Percentiles rank a stretch among this genome's conserved stretches.
phyloP scores from a whole-genome alignment of 73 alveolate species.

The Paramecium sexaurelia region DNA sequence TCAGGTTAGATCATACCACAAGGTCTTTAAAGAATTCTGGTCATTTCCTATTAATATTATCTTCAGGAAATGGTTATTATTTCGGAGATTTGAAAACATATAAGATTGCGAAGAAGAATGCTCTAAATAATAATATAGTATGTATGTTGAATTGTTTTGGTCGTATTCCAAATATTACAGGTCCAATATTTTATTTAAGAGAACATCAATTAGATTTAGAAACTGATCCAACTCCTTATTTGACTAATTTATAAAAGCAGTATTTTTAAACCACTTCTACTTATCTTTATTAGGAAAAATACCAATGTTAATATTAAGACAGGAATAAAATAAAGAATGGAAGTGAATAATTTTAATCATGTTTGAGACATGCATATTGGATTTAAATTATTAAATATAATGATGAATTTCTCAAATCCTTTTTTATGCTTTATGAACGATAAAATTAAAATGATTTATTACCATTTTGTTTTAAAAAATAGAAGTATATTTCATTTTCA shows the following conservation, averaged over 20 bases:
- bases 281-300: not conserved
- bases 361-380: constrained; percentile 22
- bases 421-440: not conserved
- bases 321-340: not conserved
- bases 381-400: constrained; percentile 14
- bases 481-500: not conserved
- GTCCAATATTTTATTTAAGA: not conserved
- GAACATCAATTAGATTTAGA: not conserved
- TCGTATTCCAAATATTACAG: constrained; percentile 5
- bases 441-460: not conserved
- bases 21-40: constrained; percentile 8
- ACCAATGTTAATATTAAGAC: not conserved
- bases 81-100: not conserved
- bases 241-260: not conserved
- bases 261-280: not conserved
- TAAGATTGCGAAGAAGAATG: constrained; percentile 6
- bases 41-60: not conserved
- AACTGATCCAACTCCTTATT: not conserved
- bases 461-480: not conserved
- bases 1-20: not conserved
- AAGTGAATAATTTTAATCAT: not conserved
- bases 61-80: constrained; percentile 34
- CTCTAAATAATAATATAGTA: not conserved
- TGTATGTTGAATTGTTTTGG: constrained; percentile 4
- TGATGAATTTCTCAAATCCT: constrained; percentile 21